These are phyloP conservation scores for Aspergillaceae sp. DNA, from an alignment of 2,329 filamentous ascomycete species.

Conservation along the genomic window DNA sequence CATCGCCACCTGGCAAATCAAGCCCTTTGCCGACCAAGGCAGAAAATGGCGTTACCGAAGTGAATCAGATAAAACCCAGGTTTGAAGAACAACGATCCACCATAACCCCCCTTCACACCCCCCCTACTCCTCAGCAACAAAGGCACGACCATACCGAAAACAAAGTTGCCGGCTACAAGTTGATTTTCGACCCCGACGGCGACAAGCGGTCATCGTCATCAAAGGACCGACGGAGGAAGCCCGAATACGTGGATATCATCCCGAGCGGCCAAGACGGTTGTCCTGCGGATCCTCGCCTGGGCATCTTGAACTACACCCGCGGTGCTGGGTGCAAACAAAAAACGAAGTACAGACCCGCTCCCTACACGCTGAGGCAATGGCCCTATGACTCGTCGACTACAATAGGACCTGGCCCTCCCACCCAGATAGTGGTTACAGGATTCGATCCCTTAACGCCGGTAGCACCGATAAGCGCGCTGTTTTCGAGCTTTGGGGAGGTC, in stretches of 20 bases:
- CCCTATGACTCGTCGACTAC: constrained; percentile 73
- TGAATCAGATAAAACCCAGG: constrained; percentile 23
- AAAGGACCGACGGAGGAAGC: constrained; percentile 48
- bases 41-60: constrained; percentile 22
- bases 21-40: constrained; percentile 44
- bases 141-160: constrained; percentile 41
- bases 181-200: constrained; percentile 55
- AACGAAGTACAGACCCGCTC: constrained; percentile 61
- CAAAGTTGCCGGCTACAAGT: constrained; percentile 50
- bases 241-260: constrained; percentile 46
- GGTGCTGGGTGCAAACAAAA: constrained; percentile 57
- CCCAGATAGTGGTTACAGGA: constrained; percentile 87
- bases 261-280: constrained; percentile 51
- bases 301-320: constrained; percentile 53
- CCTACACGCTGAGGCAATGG: constrained; percentile 76
- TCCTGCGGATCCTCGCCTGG: constrained; percentile 73
- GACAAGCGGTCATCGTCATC: constrained; percentile 46
- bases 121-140: constrained; percentile 40
- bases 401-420: constrained; percentile 78
- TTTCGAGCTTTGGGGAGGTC: constrained; percentile 55
- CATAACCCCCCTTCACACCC: constrained; percentile 36
- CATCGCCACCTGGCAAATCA: constrained; percentile 52
- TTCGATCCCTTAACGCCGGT: constrained; percentile 86
- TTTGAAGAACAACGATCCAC: constrained; percentile 19
- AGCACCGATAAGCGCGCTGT: constrained; percentile 29